Evolutionary conservation across 23 red algal genomes (phyloP).

Genomic region (Chondrus crispus): DNA sequence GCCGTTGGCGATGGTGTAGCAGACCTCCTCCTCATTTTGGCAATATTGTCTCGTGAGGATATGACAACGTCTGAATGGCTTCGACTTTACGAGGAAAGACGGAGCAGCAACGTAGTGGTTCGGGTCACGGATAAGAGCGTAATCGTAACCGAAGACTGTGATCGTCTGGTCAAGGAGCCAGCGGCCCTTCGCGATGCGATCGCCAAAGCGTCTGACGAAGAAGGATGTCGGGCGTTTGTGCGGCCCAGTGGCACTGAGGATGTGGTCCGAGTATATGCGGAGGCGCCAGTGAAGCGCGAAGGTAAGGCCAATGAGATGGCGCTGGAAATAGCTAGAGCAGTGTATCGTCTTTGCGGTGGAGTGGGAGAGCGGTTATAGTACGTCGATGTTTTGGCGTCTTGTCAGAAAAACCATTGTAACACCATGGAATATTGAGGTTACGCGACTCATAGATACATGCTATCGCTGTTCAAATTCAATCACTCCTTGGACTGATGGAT

Average conservation of each 20-base stretch:
- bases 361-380: slow-evolving; percentile 19
- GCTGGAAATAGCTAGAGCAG: not conserved
- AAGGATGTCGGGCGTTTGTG: slow-evolving; percentile 67
- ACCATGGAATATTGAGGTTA: slow-evolving; percentile 8
- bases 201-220: not conserved
- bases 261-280: slow-evolving; percentile 93
- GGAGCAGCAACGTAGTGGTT: slow-evolving; percentile 61
- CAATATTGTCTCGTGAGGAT: slow-evolving; percentile 45
- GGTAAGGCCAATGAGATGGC: slow-evolving; percentile 54
- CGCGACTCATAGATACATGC: slow-evolving; percentile 23
- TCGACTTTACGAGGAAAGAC: slow-evolving; percentile 63
- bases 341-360: slow-evolving; percentile 46
- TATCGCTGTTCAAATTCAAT: slow-evolving; percentile 47
- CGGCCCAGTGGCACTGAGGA: slow-evolving; percentile 97
- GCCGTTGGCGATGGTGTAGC: slow-evolving; percentile 95
- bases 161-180: slow-evolving; percentile 64
- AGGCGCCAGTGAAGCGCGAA: slow-evolving; percentile 39
- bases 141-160: slow-evolving; percentile 69
- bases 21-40: slow-evolving; percentile 75
- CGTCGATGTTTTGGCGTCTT: not conserved
- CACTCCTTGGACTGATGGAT: no score
- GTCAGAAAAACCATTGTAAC: slow-evolving; percentile 28
- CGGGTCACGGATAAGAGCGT: slow-evolving; percentile 64
- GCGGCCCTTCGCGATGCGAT: slow-evolving; percentile 25
- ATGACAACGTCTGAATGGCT: slow-evolving; percentile 59